phyloP scores from a whole-genome alignment of 805 yeast genomes.

The Yamadazyma nakazawae region DNA sequence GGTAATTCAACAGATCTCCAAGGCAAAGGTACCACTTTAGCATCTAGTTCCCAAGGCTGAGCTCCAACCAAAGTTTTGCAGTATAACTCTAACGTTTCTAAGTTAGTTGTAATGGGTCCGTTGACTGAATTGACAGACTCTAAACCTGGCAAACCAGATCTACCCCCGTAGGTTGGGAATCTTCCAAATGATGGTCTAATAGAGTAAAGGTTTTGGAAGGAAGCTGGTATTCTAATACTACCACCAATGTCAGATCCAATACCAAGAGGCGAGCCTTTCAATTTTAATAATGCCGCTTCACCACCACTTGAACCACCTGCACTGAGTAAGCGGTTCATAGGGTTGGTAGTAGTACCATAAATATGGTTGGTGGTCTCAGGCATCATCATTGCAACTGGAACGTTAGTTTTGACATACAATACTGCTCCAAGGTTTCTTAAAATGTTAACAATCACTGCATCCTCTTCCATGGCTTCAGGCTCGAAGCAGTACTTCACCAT shows the following conservation, averaged over 20 bases:
- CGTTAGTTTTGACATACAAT: slow-evolving; percentile 41
- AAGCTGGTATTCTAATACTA: slow-evolving; percentile 43
- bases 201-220: slow-evolving; percentile 37
- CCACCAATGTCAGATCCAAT: slow-evolving; percentile 46
- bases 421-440: slow-evolving; percentile 41
- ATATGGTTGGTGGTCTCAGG: slow-evolving; percentile 40
- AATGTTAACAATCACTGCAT: slow-evolving; percentile 28
- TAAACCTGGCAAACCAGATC: slow-evolving; percentile 58
- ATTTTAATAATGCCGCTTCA: slow-evolving; percentile 40
- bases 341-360: slow-evolving; percentile 35
- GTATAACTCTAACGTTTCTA: slow-evolving; percentile 11
- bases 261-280: slow-evolving; percentile 40
- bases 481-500: slow-evolving; percentile 22
- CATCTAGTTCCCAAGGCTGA: slow-evolving; percentile 60
- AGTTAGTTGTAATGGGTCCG: slow-evolving; percentile 33
- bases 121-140: slow-evolving; percentile 61
- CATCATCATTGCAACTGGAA: slow-evolving; percentile 46
- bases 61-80: slow-evolving; percentile 35
- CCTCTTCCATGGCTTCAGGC: slow-evolving; percentile 20
- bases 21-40: slow-evolving; percentile 44
- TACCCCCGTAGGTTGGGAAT: slow-evolving; percentile 39
- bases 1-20: slow-evolving; percentile 49
- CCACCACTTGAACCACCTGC: slow-evolving; percentile 46
- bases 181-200: slow-evolving; percentile 40
- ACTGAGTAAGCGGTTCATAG: slow-evolving; percentile 35